Conservation (phyloP, 129 eudicot species). For the Artemisia tridentata region DNA sequence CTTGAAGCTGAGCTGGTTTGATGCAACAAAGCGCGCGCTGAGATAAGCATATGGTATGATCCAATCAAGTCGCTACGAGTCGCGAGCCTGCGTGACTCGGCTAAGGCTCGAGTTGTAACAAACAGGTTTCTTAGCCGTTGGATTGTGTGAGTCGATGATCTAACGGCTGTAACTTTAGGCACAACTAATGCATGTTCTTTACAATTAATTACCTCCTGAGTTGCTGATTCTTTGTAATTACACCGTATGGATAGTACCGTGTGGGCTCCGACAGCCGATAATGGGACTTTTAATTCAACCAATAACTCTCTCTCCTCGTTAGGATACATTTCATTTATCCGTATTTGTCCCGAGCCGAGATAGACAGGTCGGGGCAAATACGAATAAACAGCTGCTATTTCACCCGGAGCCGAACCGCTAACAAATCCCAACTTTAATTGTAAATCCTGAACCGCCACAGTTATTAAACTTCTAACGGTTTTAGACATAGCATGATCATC, state of each 20-base stretch:
- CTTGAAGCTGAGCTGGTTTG: conserved; percentile 45
- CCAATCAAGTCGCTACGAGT: conserved; percentile 56
- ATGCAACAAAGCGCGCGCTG: conserved; percentile 60
- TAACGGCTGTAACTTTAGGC: conserved; percentile 68
- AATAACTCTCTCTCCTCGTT: conserved; percentile 75
- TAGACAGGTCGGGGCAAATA: conserved; percentile 35
- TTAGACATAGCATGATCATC: conserved; percentile 34
- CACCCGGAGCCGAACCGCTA: conserved; percentile 55
- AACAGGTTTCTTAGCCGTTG: conserved; percentile 65
- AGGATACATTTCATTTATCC: conserved; percentile 51
- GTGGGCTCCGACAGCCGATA: conserved; percentile 56
- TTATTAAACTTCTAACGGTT: conserved; percentile 36
- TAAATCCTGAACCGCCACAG: conserved; percentile 62
- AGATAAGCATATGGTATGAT: conserved; percentile 61
- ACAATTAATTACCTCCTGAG: conserved; percentile 45
- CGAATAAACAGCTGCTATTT: conserved; percentile 60
- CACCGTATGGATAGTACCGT: conserved; percentile 65
- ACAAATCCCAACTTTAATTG: conserved; percentile 44
- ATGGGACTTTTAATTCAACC: conserved; percentile 73
- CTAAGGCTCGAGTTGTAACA: conserved; percentile 71
- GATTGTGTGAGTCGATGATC: conserved; percentile 52
- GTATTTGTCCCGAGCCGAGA: conserved; percentile 43
- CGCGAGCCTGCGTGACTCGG: conserved; percentile 58
- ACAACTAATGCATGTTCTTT: conserved; percentile 54
- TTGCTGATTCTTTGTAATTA: conserved; percentile 74